Percentiles rank a stretch among this genome's conserved stretches.
Conservation (phyloP, 148 eudicot species). For the Chenopodium berlandieri region DNA sequence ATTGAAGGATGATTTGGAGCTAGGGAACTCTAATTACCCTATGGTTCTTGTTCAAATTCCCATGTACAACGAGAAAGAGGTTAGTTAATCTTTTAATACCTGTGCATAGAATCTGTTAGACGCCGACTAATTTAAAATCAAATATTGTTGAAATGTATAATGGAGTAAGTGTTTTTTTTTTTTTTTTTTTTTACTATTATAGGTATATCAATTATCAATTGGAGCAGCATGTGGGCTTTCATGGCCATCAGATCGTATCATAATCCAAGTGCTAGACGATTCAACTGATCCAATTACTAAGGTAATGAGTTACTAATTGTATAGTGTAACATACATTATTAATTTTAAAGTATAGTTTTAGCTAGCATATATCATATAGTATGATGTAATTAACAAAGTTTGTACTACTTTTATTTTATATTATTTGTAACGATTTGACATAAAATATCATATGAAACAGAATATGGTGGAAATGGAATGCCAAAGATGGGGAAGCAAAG, state of each 20-base stretch:
- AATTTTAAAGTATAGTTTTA: no score
- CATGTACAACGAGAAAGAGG: conserved; percentile 79
- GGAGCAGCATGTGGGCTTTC: conserved; percentile 81
- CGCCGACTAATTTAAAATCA: no score
- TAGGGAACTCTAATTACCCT: conserved; percentile 54
- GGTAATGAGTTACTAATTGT: background rate
- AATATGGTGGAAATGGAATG: conserved; percentile 70
- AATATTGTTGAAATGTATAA: no score
- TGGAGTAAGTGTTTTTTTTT: background rate
- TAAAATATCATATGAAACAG: conserved; percentile 24
- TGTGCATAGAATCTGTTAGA: no score
- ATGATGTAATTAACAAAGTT: no score
- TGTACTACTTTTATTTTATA: no score
- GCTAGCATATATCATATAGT: no score
- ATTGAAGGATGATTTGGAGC: conserved; percentile 65
- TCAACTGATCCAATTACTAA: conserved; percentile 45
- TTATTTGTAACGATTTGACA: no score
- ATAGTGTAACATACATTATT: no score
- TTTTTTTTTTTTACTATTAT: background rate
- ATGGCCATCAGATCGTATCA: conserved; percentile 73
- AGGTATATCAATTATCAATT: conserved; percentile 75
- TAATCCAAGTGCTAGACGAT: conserved; percentile 74
- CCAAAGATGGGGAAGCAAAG: conserved; percentile 68
- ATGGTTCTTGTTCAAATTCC: conserved; percentile 78
- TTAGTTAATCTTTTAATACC: background rate